Evolutionary conservation across 208 protist species (phyloP).

Genomic region (Leptomonas pyrrhocoris): DNA sequence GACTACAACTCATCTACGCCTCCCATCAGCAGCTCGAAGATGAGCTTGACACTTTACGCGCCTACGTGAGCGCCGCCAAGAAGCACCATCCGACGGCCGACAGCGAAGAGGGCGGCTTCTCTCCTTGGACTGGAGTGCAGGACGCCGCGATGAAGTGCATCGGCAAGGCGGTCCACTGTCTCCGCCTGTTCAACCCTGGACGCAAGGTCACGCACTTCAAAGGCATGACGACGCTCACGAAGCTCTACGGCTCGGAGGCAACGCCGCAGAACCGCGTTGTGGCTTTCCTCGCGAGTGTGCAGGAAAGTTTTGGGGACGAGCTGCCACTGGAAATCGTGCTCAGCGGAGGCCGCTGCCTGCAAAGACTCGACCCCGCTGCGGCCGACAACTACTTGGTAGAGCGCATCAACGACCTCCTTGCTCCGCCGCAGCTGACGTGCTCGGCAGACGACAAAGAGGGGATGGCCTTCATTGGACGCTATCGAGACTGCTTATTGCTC

Average conservation of each 20-base stretch:
- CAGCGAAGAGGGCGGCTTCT: conserved; percentile 31
- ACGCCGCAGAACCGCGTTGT: conserved; percentile 36
- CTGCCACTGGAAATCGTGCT: conserved; percentile 42
- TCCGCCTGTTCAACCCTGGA: conserved; percentile 66
- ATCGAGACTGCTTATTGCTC: not conserved
- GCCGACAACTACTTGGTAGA: conserved; percentile 24
- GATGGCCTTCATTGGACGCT: not conserved
- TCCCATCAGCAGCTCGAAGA: conserved; percentile 44
- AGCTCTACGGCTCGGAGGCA: conserved; percentile 49
- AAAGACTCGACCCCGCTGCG: conserved; percentile 21
- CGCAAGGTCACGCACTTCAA: conserved; percentile 36
- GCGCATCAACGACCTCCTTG: not conserved
- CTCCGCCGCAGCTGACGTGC: not conserved
- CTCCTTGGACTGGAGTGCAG: conserved; percentile 47
- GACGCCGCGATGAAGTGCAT: conserved; percentile 30
- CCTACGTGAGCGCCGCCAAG: conserved; percentile 18
- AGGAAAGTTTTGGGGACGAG: conserved; percentile 28
- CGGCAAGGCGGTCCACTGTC: conserved; percentile 39
- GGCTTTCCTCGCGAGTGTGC: conserved; percentile 41
- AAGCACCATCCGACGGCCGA: conserved; percentile 5
- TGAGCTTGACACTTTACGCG: conserved; percentile 23
- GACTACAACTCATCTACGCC: conserved; percentile 33
- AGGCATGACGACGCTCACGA: conserved; percentile 47
- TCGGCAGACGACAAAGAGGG: not conserved
- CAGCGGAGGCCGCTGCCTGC: conserved; percentile 33